Evolutionary conservation across 1,284 basidiomycete species (phyloP), one percentile per base, ranked within the genome.

Genomic region (Leucoagaricus sp.): DNA sequence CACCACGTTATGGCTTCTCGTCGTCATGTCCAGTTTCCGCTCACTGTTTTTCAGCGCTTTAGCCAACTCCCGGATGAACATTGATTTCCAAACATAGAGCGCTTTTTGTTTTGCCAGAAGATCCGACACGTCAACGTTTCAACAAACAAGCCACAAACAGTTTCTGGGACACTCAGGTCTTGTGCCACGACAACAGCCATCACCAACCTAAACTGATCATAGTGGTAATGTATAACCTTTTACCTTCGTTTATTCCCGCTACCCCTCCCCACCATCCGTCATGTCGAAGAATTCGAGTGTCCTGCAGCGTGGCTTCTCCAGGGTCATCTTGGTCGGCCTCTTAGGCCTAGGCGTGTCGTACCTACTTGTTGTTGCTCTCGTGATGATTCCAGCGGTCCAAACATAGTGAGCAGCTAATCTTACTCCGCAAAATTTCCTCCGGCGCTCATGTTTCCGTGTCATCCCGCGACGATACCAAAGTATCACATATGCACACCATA

Each of bases 401-500:
- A 54, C 45, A 34, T 60, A 25, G 44, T 51, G 40, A 47, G 61
- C 55, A 23, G n/a, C n/a, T n/a, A n/a, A 9, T 41, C 19, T 28
- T 15, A 17, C 15, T n/a, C 41, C 17, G 38, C 17, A 41, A 19
- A 25, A 17, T 33, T 51, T 33, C 19, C 21, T 10, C 38, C 6
- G 36, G 19, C 9, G 46, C 38, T 55, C 28, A 49, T 55, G 4
- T 29, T 41, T 17, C 15, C 8, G 31, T 26, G 3, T 21, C 28
- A 21, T 26, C 28, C 15, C 6, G 17, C 36, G 31, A 33, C 31
- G 31, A 28, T 26, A 13, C 4, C 49, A 13, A 38, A 75, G 70
- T 45, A 67, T 70, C 23, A 60, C 77, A 25, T 96, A 88, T 68
- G 76, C 93, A 55, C 86, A 96, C 63, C 78, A 81, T 21, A 62